Conservation (phyloP, 495 filamentous ascomycete genomes). For the Lepidopterella palustris region DNA sequence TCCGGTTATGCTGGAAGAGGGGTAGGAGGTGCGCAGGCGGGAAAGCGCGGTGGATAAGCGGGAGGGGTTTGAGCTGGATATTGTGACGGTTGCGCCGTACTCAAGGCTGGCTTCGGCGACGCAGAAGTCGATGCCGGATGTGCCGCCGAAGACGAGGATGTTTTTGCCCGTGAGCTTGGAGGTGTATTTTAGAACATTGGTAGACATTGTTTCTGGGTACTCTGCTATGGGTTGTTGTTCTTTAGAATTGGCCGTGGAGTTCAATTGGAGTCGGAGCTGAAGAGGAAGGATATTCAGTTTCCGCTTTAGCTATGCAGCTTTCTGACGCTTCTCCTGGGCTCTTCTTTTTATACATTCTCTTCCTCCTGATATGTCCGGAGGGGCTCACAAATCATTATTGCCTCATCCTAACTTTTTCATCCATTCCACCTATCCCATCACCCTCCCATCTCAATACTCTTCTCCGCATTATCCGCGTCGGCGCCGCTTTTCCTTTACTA, state of each 20-base stretch:
- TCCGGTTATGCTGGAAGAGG: slow-evolving; percentile 36
- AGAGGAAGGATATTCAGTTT: neutral
- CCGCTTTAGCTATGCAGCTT: no score
- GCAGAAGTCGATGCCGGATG: slow-evolving; percentile 25
- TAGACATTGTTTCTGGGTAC: no score
- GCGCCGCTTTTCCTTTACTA: neutral
- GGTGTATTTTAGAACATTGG: neutral
- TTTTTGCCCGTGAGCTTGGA: neutral
- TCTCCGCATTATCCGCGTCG: neutral
- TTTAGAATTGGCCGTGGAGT: neutral
- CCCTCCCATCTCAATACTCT: neutral
- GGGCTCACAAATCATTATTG: neutral
- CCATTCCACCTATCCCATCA: neutral
- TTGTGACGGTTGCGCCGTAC: slow-evolving; percentile 46
- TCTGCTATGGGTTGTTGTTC: neutral
- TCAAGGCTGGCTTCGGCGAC: slow-evolving; percentile 15
- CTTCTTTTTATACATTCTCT: no score
- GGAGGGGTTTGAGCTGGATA: slow-evolving; percentile 46
- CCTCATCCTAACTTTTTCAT: neutral
- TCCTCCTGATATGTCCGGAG: no score
- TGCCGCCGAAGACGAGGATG: slow-evolving; percentile 27
- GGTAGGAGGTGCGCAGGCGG: slow-evolving; percentile 36
- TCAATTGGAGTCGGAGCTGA: neutral
- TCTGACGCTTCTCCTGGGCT: no score
- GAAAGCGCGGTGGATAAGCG: slow-evolving; percentile 39